phyloP scores from a whole-genome alignment of 164 flowering plant genomes.

The Taxillus chinensis region DNA sequence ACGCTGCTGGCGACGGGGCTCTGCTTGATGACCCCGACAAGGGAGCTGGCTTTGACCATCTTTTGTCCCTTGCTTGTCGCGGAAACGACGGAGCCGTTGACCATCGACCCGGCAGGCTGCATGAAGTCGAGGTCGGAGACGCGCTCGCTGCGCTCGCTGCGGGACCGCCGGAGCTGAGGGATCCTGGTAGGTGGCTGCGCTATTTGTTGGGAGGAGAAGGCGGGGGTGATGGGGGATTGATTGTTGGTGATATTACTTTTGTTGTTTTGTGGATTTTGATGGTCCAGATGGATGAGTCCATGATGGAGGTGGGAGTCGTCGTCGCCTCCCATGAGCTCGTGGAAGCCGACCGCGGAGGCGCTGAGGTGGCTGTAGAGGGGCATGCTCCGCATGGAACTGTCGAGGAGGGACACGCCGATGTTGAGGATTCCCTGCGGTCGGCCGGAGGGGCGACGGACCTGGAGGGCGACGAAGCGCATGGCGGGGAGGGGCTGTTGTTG shows the following conservation, averaged over 20 bases:
- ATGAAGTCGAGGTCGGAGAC: background rate
- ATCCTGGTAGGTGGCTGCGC: background rate
- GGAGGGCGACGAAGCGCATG: slow-evolving; percentile 3
- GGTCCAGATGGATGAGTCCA: too few species aligned
- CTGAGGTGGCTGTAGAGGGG: slow-evolving; percentile 20
- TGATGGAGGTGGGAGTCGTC: background rate
- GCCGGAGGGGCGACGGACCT: slow-evolving; percentile 7
- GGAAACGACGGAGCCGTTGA: background rate
- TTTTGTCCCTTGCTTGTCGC: background rate
- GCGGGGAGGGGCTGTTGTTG: background rate
- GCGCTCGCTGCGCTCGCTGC: background rate
- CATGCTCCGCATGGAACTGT: slow-evolving; percentile 5
- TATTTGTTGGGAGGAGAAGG: too few species aligned
- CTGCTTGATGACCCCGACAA: too few species aligned
- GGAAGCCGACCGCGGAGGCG: slow-evolving; percentile 55
- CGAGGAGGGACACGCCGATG: slow-evolving; percentile 2
- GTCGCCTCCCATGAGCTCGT: slow-evolving; percentile 48
- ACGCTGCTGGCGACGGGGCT: too few species aligned
- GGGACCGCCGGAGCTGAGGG: background rate
- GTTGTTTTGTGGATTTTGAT: too few species aligned
- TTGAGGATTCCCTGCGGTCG: slow-evolving; percentile 6
- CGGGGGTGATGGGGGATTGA: too few species aligned
- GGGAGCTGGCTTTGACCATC: background rate
- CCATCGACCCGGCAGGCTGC: background rate
- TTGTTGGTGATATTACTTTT: too few species aligned